Conservation (phyloP, 768 basidiomycete species). For the Clitopilus hobsonii region DNA sequence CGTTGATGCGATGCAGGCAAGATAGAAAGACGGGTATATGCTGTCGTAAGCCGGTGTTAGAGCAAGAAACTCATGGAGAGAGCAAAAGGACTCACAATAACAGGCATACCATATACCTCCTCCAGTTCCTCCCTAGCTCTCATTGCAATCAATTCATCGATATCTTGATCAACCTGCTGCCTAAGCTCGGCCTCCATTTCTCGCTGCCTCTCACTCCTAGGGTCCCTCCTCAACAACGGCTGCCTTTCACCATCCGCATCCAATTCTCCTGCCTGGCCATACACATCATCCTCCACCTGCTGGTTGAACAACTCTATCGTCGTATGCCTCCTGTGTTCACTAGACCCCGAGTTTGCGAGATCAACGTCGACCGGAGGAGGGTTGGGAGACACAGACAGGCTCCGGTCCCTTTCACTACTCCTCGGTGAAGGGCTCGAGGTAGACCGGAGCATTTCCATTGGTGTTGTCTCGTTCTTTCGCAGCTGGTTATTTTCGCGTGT, state of each 20-base stretch:
- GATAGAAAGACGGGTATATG: constrained; percentile 76
- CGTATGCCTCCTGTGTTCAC: not conserved
- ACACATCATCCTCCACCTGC: constrained; percentile 13
- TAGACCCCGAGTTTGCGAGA: not conserved
- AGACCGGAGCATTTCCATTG: not conserved
- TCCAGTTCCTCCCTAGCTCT: constrained; percentile 74
- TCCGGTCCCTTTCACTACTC: not conserved
- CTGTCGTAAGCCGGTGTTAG: constrained; percentile 26
- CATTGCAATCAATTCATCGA: constrained; percentile 59
- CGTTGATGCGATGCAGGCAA: constrained; percentile 72
- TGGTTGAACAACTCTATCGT: constrained; percentile 11
- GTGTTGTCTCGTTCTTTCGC: not conserved
- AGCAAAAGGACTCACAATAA: constrained; percentile 53
- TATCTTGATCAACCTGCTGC: constrained; percentile 54
- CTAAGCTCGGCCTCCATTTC: constrained; percentile 16
- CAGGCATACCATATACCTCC: constrained; percentile 73
- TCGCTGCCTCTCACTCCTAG: not conserved
- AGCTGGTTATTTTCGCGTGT: too few relatives aligned
- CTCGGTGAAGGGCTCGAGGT: not conserved
- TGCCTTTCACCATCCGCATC: constrained; percentile 22
- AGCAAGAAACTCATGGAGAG: constrained; percentile 4
- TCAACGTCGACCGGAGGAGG: not conserved
- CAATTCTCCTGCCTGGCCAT: constrained; percentile 2
- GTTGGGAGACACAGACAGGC: not conserved
- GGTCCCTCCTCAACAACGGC: constrained; percentile 26